Conservation (phyloP, 2,329 filamentous ascomycete species). For the Apiospora kogelbergensis region DNA sequence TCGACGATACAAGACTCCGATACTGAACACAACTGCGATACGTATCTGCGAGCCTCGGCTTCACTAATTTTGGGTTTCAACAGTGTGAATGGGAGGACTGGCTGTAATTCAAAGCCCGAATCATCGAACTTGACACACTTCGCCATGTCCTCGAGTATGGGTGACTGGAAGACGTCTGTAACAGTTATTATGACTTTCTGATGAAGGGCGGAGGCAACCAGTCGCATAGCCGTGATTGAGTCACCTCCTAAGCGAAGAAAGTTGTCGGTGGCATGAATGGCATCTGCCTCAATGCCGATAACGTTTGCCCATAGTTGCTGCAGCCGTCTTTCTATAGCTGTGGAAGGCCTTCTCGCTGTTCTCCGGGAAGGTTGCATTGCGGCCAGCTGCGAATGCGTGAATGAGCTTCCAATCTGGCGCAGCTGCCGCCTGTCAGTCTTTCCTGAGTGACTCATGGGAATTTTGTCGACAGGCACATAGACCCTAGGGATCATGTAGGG, state of each 20-base stretch:
- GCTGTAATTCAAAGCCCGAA: too few relatives aligned
- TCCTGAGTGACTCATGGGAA: constrained; percentile 3
- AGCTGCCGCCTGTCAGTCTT: constrained; percentile 12
- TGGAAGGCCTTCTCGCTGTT: background rate
- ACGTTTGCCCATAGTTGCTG: constrained; percentile 12
- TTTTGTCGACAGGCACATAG: background rate
- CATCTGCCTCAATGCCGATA: constrained; percentile 6
- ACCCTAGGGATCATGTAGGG: constrained; percentile 19
- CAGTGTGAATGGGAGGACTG: background rate
- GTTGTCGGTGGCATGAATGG: constrained; percentile 18
- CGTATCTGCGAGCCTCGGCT: background rate
- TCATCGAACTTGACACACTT: background rate
- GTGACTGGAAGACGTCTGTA: constrained; percentile 22
- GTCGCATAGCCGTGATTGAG: constrained; percentile 26
- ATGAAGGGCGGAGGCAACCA: constrained; percentile 20
- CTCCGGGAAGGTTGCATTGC: background rate
- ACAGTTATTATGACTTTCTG: constrained; percentile 20
- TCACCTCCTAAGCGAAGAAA: constrained; percentile 32
- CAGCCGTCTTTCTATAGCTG: constrained; percentile 9
- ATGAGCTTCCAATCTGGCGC: constrained; percentile 10
- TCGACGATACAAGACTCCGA: constrained; percentile 19
- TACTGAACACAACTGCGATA: background rate
- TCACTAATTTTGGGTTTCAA: background rate
- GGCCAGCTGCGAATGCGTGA: constrained; percentile 1
- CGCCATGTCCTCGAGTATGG: background rate